These are phyloP conservation scores for Ceriops decandra DNA, from an alignment of 345 rosid species.

Conservation along the genomic window DNA sequence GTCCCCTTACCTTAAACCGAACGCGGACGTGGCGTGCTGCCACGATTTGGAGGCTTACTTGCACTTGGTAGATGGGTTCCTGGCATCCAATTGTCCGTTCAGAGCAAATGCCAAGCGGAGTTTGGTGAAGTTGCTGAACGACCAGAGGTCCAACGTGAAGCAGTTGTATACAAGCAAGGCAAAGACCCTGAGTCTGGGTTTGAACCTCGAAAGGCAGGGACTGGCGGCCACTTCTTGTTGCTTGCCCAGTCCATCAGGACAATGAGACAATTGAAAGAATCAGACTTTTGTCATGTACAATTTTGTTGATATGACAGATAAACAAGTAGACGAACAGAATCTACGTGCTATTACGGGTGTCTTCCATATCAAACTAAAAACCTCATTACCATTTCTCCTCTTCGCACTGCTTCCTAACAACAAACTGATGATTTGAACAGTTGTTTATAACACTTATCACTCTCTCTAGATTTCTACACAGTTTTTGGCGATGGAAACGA, in stretches of 20 bases:
- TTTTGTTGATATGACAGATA: no score
- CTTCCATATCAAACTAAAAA: no score
- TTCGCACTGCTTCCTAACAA: no score
- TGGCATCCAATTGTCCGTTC: slow-evolving; percentile 74
- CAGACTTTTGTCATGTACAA: no score
- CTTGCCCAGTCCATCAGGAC: slow-evolving; percentile 56
- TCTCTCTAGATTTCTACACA: no score
- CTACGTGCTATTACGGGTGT: no score
- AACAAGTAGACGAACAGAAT: no score
- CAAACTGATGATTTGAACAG: no score
- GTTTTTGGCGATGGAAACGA: no score
- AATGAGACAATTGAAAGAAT: no score
- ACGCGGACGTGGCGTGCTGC: slow-evolving; percentile 33
- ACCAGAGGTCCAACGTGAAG: slow-evolving; percentile 75
- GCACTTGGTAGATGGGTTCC: slow-evolving; percentile 69
- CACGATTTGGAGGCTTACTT: slow-evolving; percentile 34
- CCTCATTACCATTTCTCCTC: no score
- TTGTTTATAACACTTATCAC: no score
- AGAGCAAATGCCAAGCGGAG: slow-evolving; percentile 91
- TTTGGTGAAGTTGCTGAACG: slow-evolving; percentile 58
- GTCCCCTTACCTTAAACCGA: slow-evolving; percentile 31
- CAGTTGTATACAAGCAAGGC: slow-evolving; percentile 72
- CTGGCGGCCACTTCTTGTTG: slow-evolving; percentile 30
- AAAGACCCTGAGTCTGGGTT: slow-evolving; percentile 32
- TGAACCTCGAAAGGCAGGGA: slow-evolving; percentile 39